Conservation (phyloP, 306 rosid genomes). For the Lithocarpus polystachyus region DNA sequence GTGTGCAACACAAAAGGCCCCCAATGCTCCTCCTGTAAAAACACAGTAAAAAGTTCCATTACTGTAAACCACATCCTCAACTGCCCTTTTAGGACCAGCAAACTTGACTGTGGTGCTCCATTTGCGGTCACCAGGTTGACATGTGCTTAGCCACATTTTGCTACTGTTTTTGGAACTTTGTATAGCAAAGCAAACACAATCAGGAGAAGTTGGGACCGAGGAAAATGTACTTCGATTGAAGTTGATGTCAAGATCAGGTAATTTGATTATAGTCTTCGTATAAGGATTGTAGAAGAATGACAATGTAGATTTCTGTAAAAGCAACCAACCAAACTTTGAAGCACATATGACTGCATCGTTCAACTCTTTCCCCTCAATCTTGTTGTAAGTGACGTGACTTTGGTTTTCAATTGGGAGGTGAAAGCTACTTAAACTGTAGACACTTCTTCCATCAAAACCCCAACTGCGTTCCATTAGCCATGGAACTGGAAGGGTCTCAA, state of each 20-base stretch:
- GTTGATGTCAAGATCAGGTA: not conserved
- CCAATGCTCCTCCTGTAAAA: not conserved
- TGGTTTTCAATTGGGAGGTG: not conserved
- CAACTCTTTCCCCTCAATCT: not conserved
- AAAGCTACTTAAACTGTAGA: not conserved
- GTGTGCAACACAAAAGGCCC: not conserved
- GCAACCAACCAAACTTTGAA: slow-evolving; percentile 1
- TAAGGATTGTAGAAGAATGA: not conserved
- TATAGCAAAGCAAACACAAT: not conserved
- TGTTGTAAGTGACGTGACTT: not conserved
- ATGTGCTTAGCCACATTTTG: not conserved
- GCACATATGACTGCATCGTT: not conserved
- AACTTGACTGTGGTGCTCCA: not conserved
- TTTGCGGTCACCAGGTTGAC: not conserved
- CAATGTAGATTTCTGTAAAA: not conserved
- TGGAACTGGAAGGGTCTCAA: slow-evolving; percentile 14
- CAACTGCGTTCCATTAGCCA: slow-evolving; percentile 12
- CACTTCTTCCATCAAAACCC: not conserved
- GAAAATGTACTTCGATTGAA: slow-evolving; percentile 8
- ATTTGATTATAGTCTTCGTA: not conserved
- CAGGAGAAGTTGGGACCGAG: not conserved
- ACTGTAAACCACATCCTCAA: slow-evolving; percentile 5
- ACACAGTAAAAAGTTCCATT: not conserved
- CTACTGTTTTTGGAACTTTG: not conserved
- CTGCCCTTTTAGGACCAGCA: not conserved